A percentile compares a stretch with the other conserved stretches of the same genome.
Conservation (phyloP, 208 protist species). For the Naegleria gruberi region DNA sequence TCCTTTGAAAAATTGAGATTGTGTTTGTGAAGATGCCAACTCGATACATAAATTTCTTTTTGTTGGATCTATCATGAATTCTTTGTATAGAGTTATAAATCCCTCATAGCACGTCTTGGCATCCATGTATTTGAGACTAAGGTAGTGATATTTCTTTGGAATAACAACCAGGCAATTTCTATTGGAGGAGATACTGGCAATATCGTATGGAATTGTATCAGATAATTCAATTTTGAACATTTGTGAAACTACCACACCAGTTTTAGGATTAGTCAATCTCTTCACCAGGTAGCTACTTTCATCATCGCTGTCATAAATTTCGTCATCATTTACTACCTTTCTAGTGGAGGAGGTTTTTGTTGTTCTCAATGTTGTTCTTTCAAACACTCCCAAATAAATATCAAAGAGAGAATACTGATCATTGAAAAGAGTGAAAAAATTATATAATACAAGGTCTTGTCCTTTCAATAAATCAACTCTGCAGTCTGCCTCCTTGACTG, state of each 20-base stretch:
- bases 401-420: not conserved
- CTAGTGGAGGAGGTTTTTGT: not conserved
- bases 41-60: not conserved
- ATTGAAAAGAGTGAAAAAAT: not conserved
- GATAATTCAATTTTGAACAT: not conserved
- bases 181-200: not conserved
- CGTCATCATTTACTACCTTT: not conserved
- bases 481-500: not conserved
- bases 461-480: not conserved
- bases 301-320: not conserved
- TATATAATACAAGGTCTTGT: not conserved
- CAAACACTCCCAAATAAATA: not conserved
- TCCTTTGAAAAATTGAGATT: not conserved
- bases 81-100: not conserved
- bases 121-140: not conserved
- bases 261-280: not conserved
- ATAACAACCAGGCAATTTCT: not conserved
- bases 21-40: not conserved
- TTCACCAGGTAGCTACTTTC: not conserved
- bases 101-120: not conserved
- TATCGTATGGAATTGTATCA: not conserved
- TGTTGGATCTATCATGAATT: not conserved
- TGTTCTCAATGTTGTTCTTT: not conserved
- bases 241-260: no score
- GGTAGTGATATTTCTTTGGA: not conserved